Conservation (phyloP, 169 alveolate species). For the Theileria annulata region DNA sequence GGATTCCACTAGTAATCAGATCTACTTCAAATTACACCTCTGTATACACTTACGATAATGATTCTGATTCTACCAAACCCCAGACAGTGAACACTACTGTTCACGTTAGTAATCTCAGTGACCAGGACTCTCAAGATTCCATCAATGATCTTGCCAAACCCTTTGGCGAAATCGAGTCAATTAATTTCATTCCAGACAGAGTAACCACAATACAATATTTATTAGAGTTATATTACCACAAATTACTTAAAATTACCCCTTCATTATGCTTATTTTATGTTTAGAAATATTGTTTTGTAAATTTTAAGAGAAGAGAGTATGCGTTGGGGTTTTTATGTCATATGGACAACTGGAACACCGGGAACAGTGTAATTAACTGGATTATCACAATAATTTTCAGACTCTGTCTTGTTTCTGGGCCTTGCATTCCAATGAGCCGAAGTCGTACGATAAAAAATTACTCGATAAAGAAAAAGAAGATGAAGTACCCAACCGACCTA, state of each 20-base stretch:
- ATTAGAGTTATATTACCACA: neutral
- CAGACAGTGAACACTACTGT: constrained; percentile 52
- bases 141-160: constrained; percentile 49
- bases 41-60: constrained; percentile 46
- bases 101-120: constrained; percentile 49
- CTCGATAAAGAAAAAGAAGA: constrained; percentile 58
- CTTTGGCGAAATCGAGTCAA: constrained; percentile 61
- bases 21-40: constrained; percentile 61
- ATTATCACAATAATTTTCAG: neutral
- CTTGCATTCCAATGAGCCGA: constrained; percentile 31
- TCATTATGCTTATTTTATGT: neutral
- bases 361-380: constrained; percentile 21
- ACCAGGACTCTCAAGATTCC: constrained; percentile 40
- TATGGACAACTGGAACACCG: constrained; percentile 66
- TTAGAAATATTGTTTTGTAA: constrained; percentile 60
- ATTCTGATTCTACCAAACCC: neutral
- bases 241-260: neutral
- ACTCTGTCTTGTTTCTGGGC: constrained; percentile 65
- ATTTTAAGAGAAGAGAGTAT: constrained; percentile 50
- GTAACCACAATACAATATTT: neutral
- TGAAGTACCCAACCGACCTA: constrained; percentile 1
- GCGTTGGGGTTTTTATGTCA: constrained; percentile 68
- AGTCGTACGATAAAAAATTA: constrained; percentile 28
- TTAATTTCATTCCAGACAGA: constrained; percentile 46
- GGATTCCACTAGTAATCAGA: constrained; percentile 56